A percentile compares a stretch with the other conserved stretches of the same genome.
phyloP scores from a whole-genome alignment of 768 basidiomycete genomes.

The Boletus subcaerulescens region DNA sequence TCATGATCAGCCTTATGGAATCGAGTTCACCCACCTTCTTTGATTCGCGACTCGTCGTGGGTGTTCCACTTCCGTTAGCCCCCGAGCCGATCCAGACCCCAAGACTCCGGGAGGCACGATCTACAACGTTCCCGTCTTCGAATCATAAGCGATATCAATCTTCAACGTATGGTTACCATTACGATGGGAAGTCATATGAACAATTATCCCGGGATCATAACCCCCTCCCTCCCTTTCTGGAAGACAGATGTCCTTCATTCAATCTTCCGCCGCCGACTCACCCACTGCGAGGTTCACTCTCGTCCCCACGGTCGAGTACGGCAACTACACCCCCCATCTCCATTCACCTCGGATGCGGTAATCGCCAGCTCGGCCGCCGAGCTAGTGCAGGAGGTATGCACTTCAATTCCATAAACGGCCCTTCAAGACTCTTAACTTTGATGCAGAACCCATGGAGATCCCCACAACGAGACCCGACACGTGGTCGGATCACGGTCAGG shows the following conservation, averaged over 20 bases:
- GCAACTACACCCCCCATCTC: background rate
- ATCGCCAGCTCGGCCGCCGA: conserved; percentile 12
- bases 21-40: conserved; percentile 20
- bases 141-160: background rate
- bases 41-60: conserved; percentile 12
- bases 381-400: conserved; percentile 3
- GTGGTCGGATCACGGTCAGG: conserved; percentile 16
- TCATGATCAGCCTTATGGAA: conserved; percentile 39
- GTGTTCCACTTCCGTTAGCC: background rate
- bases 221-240: background rate
- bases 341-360: conserved; percentile 6
- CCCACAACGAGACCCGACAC: conserved; percentile 9
- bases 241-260: background rate
- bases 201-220: background rate
- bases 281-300: background rate
- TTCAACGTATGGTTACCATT: background rate
- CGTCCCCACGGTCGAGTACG: background rate
- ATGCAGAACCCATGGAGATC: background rate
- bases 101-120: background rate
- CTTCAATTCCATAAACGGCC: too few relatives aligned
- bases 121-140: background rate
- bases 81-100: background rate
- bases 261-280: conserved; percentile 1
- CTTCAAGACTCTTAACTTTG: background rate
- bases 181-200: background rate